phyloP scores from a whole-genome alignment of 306 rosid genomes.

The Myrica gale region DNA sequence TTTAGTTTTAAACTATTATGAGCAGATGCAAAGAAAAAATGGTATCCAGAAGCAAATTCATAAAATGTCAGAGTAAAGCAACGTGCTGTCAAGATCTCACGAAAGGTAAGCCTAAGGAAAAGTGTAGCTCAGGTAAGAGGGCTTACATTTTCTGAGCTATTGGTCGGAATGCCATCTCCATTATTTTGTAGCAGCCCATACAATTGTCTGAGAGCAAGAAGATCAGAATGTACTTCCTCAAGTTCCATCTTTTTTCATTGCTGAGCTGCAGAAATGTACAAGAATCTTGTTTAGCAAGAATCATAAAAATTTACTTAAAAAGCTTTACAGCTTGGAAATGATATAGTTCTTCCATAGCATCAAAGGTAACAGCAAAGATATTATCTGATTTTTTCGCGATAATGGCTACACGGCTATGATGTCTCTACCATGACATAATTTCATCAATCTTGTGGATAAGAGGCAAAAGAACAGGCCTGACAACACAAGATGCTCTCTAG shows the following conservation, averaged over 20 bases:
- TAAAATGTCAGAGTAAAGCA: too few species aligned
- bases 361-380: not conserved
- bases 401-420: too few species aligned
- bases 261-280: not conserved
- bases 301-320: not conserved
- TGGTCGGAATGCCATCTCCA: conserved; percentile 13
- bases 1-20: too few species aligned
- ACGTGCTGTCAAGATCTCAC: too few species aligned
- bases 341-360: not conserved
- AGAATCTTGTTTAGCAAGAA: not conserved
- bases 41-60: too few species aligned
- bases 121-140: not conserved
- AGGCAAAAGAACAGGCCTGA: not conserved
- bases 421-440: too few species aligned
- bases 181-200: conserved; percentile 47
- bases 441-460: not conserved
- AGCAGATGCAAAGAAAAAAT: too few species aligned
- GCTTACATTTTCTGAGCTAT: conserved; percentile 33
- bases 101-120: too few species aligned
- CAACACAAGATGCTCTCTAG: not conserved
- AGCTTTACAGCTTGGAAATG: not conserved
- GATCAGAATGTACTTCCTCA: conserved; percentile 44
- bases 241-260: conserved; percentile 32
- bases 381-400: too few species aligned
- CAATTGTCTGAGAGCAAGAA: conserved; percentile 46